Base-by-base conservation (phyloP, 805 yeast species). In the Wickerhamiella sorbophila region DNA sequence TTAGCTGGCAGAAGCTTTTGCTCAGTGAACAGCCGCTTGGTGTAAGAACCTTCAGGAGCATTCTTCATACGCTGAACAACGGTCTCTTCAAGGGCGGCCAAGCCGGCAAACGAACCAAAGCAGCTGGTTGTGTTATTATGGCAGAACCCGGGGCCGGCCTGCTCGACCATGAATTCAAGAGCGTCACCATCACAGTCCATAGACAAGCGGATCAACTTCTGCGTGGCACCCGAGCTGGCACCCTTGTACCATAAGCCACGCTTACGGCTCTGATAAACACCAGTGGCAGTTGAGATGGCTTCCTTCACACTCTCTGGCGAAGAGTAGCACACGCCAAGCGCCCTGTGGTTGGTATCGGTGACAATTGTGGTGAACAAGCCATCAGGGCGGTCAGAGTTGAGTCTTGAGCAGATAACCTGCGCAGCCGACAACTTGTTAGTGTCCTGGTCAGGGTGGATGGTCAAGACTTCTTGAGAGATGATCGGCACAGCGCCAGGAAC, bases 191-290 rank as follows among this genome's bases (percentile, higher is more conserved):
- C 98, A 62, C 98, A 91, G 63, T 91, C 98, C 46, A 74, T 62
- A 41, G 75, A 79, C 44, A 91, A 59, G 35, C 69, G 63, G 19
- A 80, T 50, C 38, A 91, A 68, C 50, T 69, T 69, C 64, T 91
- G 98, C 1, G 93, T 83, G 40, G 94, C 94, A 17, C 98, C 98
- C n/a, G 94, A 81, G 1, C 95, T 83, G 43, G 80, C 79, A 24
- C 98, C 98, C 61, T 91, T 91, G 60, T 78, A 81, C 98, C 98
- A 91, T 45, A 91, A 70, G 35, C 94, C 97, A 47, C 84, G 77
- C 43, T 71, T 66, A 53, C 98, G 78, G 6, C 95, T 84, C 61
- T 81, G 95, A 62, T 91, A 91, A 2, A 91, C 95, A 44, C 98
- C 98, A 8, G 83, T 75, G 39, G 74, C 71, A 18, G 83, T 79